Percentiles rank a stretch among this genome's conserved stretches.
Evolutionary conservation across 208 protist genomes (phyloP).

Genomic region (Crithidia expoeki): DNA sequence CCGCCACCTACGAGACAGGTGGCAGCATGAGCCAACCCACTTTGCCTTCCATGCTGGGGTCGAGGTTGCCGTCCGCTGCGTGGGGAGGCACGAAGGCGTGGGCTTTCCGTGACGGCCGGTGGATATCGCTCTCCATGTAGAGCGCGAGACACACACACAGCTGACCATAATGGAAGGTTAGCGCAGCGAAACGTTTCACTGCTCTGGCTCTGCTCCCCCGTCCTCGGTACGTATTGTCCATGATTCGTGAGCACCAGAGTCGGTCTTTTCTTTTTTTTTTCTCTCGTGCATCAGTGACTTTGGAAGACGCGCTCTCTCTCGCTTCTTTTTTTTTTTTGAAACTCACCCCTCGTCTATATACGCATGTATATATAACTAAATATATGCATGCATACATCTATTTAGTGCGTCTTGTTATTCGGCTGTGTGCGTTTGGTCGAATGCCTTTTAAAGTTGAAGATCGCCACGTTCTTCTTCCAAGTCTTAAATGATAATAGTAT

Average conservation of each 20-base stretch:
- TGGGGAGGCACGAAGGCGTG: conserved; percentile 27
- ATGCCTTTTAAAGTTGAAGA: conserved; percentile 4
- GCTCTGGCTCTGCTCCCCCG: too few relatives aligned
- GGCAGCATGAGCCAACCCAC: conserved; percentile 2
- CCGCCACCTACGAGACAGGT: neutral
- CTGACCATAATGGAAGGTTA: too few relatives aligned
- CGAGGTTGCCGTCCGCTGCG: neutral
- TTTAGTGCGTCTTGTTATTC: neutral
- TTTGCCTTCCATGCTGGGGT: conserved; percentile 3
- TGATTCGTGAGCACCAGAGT: neutral
- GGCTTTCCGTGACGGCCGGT: conserved; percentile 23
- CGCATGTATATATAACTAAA: neutral
- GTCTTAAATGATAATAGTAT: neutral
- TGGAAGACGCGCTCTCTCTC: neutral
- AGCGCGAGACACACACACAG: too few relatives aligned
- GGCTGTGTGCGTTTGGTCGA: neutral
- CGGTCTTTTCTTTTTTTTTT: neutral
- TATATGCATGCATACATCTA: neutral
- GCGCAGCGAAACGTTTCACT: too few relatives aligned
- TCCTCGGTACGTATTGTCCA: too few relatives aligned
- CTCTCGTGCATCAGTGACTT: neutral
- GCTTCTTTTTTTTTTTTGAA: neutral
- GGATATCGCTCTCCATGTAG: conserved; percentile 25
- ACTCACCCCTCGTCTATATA: neutral
- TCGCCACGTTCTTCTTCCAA: neutral